phyloP scores from a whole-genome alignment of 139 green algal genomes.

The Micromonas pusilla region DNA sequence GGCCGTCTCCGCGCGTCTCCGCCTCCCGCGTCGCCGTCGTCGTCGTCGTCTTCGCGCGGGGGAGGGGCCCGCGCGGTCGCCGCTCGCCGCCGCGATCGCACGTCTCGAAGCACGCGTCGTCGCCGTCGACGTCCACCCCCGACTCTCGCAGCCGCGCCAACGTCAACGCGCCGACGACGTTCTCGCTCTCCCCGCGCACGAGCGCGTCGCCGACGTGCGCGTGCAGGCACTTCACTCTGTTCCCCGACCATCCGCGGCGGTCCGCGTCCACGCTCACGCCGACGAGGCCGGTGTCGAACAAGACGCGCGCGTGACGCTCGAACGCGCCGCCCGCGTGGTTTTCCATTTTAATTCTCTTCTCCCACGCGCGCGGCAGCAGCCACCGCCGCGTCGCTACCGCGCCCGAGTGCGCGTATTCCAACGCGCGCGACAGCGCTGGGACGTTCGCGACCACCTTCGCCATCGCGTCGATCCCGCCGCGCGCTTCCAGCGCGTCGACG shows the following conservation, averaged over 20 bases:
- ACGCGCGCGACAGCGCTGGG: neutral
- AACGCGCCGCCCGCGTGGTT: neutral
- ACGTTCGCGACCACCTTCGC: neutral
- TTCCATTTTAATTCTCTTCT: neutral
- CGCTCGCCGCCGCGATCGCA: slow-evolving; percentile 1
- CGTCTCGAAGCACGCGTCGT: neutral
- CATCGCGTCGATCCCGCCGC: slow-evolving; percentile 7
- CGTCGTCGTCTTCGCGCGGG: no score
- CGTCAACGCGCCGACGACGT: neutral
- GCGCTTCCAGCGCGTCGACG: neutral
- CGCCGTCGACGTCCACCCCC: neutral
- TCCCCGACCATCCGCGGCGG: neutral
- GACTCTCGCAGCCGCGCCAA: neutral
- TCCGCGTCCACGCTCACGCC: neutral
- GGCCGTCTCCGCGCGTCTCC: no score
- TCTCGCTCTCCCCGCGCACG: neutral
- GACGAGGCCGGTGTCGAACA: neutral
- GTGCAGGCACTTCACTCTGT: slow-evolving; percentile 3
- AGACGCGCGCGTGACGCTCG: neutral
- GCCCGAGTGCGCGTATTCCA: neutral
- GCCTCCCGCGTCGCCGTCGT: no score
- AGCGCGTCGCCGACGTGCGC: slow-evolving; percentile 4
- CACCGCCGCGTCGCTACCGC: neutral
- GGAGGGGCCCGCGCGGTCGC: no score
- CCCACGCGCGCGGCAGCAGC: neutral